A percentile compares a stretch with the other conserved stretches of the same genome.
phyloP scores from a whole-genome alignment of 139 green algal species.

The Eudorina sp. region DNA sequence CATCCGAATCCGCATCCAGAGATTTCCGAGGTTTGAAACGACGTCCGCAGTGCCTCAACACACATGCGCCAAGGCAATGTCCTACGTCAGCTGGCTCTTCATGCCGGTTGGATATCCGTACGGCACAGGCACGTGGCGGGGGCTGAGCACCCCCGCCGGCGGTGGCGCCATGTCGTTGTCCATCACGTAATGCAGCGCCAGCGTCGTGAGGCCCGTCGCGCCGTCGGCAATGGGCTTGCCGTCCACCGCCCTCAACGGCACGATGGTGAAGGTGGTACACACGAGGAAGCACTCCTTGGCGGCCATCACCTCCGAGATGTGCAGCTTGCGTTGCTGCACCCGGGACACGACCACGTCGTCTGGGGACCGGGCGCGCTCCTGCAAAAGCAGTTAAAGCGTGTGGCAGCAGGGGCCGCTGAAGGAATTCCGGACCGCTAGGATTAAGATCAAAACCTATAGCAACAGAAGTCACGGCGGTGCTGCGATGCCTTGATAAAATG shows the following conservation, averaged over 20 bases:
- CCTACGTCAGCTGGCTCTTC: slow-evolving; percentile 64
- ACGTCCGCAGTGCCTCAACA: too few relatives aligned
- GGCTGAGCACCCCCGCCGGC: background rate
- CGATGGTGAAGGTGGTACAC: slow-evolving; percentile 9
- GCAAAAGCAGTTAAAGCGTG: too few relatives aligned
- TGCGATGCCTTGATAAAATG: too few relatives aligned
- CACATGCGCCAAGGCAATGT: too few relatives aligned
- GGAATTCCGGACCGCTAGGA: too few relatives aligned
- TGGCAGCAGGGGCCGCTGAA: too few relatives aligned
- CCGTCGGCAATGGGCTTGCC: slow-evolving; percentile 58
- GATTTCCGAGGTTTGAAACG: too few relatives aligned
- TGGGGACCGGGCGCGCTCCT: slow-evolving; percentile 50
- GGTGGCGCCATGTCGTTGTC: slow-evolving; percentile 64
- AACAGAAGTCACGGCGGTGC: too few relatives aligned
- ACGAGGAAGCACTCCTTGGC: slow-evolving; percentile 54
- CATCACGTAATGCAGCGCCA: slow-evolving; percentile 78
- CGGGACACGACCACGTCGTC: slow-evolving; percentile 51
- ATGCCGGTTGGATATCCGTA: slow-evolving; percentile 86
- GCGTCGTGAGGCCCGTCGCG: slow-evolving; percentile 60
- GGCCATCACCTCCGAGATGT: slow-evolving; percentile 45
- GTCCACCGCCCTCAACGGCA: slow-evolving; percentile 50
- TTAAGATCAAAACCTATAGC: too few relatives aligned
- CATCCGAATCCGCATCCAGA: too few relatives aligned
- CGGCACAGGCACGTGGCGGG: slow-evolving; percentile 75
- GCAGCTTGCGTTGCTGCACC: slow-evolving; percentile 50